Base-by-base conservation (phyloP, 139 green algal species). In the Closterium sp. region DNA sequence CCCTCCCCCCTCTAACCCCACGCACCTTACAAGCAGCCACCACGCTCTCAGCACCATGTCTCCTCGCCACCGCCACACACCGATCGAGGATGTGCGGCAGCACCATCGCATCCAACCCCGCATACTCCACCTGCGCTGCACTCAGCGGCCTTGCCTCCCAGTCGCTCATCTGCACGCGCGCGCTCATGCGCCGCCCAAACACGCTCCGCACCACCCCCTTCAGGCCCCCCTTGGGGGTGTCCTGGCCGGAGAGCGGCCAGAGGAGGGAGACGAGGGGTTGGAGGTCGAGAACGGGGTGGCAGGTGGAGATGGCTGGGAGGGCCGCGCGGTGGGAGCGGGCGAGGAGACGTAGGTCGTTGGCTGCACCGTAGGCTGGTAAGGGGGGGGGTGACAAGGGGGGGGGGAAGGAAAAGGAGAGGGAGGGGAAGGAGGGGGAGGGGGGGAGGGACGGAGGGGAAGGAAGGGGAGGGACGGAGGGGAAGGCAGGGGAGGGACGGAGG, bases 141-240 rank as follows among this genome's bases (percentile, higher is more conserved):
- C 31, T 70, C 31, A 89, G 86, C 31, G 86, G 86, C 31, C 86
- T 1, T 4, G 31, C 31, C 31, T 89, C 86, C 86, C 86, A 89
- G 19, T 89, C 86, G 2, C 86, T 89, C 86, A 89, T 89, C 86
- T 89, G 86, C 19, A 34, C 31, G 13, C 86, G 86, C 86, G 31
- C 31, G 24, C 31, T 38, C 31, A 89, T 34, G 17, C 31, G 13
- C 86, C 19, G 13, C 86, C 86, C 86, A 89, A 38, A 38, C 86
- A 89, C 86, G 31, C 86, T 38, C 4, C 86, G 86, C 31, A 89
- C 86, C 31, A 89, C 31, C 4, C 86, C 31, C 86, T 89, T 34
- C 1, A 38, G 31, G 17, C 86, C 31, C 17, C 86, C 31, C 86
- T 89, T 73, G 50, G 50, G 50, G 50, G 50, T 73, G 13, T 73